Evolutionary conservation across 495 filamentous ascomycete species (phyloP).

Genomic region (Hypoxylon rickii): DNA sequence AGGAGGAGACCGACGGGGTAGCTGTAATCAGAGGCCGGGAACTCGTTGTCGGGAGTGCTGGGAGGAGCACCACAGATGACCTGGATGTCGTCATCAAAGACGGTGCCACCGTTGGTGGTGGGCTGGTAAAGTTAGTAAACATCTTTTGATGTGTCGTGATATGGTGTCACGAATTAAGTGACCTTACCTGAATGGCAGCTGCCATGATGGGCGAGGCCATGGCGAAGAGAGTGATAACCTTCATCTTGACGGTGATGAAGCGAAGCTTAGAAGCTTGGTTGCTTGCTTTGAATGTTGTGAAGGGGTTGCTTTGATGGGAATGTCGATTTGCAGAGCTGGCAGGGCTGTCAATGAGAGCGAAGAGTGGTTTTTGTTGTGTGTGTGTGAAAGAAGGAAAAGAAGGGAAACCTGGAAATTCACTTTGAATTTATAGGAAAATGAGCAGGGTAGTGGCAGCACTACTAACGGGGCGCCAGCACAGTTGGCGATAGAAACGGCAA

Average conservation of each 20-base stretch:
- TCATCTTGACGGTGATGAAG: conserved; percentile 11
- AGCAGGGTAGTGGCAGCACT: neutral
- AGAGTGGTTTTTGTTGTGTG: neutral
- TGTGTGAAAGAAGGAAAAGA: neutral
- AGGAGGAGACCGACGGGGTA: conserved; percentile 24
- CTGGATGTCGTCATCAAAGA: conserved; percentile 10
- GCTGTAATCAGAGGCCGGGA: conserved; percentile 12
- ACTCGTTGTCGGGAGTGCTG: neutral
- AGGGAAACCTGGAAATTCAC: neutral
- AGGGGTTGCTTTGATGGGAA: no score
- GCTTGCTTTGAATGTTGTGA: no score
- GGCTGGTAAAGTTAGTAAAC: neutral
- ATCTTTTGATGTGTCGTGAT: neutral
- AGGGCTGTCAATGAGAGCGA: no score
- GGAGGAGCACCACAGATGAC: conserved; percentile 24
- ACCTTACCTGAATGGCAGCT: conserved; percentile 7
- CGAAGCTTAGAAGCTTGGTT: no score
- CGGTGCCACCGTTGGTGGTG: neutral
- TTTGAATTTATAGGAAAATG: neutral
- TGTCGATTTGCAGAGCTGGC: no score
- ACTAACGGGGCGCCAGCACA: neutral
- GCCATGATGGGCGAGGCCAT: conserved; percentile 12
- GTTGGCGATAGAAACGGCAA: no score
- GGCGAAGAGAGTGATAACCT: conserved; percentile 1
- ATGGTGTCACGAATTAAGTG: neutral